Conservation (phyloP, 2,329 filamentous ascomycete species). For the Microdochium paspali region DNA sequence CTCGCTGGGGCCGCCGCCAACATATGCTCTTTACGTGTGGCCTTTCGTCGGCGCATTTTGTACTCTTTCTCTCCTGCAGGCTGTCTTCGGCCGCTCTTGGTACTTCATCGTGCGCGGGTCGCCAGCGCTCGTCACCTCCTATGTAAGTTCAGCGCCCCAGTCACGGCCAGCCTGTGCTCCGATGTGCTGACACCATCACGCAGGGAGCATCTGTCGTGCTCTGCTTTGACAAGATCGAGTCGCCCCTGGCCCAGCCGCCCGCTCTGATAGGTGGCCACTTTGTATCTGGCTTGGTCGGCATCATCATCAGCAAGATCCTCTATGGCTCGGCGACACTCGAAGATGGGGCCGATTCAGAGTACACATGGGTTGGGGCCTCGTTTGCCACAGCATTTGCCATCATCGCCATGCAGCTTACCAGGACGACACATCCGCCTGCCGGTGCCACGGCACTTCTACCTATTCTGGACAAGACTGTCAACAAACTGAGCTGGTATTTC, state of each 20-base stretch:
- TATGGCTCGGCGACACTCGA: slow-evolving; percentile 30
- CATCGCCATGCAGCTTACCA: slow-evolving; percentile 57
- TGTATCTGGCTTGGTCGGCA: slow-evolving; percentile 49
- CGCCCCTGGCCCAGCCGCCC: slow-evolving; percentile 64
- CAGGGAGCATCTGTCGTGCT: slow-evolving; percentile 70
- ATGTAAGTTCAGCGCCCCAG: slow-evolving; percentile 38
- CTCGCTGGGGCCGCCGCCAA: slow-evolving; percentile 1
- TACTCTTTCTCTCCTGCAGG: slow-evolving; percentile 49
- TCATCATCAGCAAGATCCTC: slow-evolving; percentile 50
- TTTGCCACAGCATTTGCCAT: slow-evolving; percentile 56
- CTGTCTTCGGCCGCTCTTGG: slow-evolving; percentile 34
- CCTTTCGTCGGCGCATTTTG: slow-evolving; percentile 56
- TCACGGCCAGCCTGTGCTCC: neutral
- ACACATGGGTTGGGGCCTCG: slow-evolving; percentile 55
- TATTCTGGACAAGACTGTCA: slow-evolving; percentile 45
- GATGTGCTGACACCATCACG: slow-evolving; percentile 1
- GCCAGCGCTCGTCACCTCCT: slow-evolving; percentile 54
- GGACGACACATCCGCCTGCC: slow-evolving; percentile 64
- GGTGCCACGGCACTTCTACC: slow-evolving; percentile 66
- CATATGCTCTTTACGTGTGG: slow-evolving; percentile 30
- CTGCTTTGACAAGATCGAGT: slow-evolving; percentile 62
- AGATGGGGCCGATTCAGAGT: slow-evolving; percentile 32
- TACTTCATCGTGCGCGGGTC: slow-evolving; percentile 41
- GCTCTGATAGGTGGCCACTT: slow-evolving; percentile 61
- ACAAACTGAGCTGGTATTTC: slow-evolving; percentile 57